phyloP scores from a whole-genome alignment of 225 moss, liverwort and hornwort species.

The Neckera pumila region DNA sequence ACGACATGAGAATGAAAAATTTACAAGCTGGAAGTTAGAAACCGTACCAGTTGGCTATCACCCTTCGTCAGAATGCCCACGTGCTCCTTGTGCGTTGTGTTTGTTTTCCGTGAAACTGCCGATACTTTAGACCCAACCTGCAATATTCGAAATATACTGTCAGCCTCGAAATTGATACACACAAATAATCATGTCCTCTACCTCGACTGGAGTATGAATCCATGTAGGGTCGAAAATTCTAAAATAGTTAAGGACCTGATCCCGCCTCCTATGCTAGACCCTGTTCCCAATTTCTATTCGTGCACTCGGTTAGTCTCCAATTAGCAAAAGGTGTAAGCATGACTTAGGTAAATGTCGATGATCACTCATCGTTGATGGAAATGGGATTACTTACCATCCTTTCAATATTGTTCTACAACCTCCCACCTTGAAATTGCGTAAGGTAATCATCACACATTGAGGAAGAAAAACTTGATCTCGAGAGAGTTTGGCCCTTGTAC shows the following conservation, averaged over 20 bases:
- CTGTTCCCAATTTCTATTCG: not conserved
- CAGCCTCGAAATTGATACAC: not conserved
- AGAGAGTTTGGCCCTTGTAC: too few relatives aligned
- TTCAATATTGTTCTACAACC: not conserved
- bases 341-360: not conserved
- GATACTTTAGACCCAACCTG: conserved; percentile 86
- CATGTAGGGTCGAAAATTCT: not conserved
- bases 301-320: not conserved
- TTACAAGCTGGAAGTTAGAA: not conserved
- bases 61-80: conserved; percentile 82
- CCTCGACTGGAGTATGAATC: not conserved
- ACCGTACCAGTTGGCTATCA: conserved; percentile 70
- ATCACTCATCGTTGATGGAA: not conserved
- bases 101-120: conserved; percentile 93
- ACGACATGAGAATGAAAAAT: not conserved
- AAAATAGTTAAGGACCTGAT: not conserved
- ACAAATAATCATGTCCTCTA: not conserved
- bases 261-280: not conserved
- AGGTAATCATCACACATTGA: not conserved
- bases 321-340: too few relatives aligned
- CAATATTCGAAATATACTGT: not conserved
- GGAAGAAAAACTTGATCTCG: not conserved
- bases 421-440: not conserved
- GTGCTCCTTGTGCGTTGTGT: conserved; percentile 94
- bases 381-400: not conserved